These are phyloP conservation scores for Cadophora luteo-olivacea DNA, from an alignment of 2,329 filamentous ascomycete genomes.

Conservation along the genomic window DNA sequence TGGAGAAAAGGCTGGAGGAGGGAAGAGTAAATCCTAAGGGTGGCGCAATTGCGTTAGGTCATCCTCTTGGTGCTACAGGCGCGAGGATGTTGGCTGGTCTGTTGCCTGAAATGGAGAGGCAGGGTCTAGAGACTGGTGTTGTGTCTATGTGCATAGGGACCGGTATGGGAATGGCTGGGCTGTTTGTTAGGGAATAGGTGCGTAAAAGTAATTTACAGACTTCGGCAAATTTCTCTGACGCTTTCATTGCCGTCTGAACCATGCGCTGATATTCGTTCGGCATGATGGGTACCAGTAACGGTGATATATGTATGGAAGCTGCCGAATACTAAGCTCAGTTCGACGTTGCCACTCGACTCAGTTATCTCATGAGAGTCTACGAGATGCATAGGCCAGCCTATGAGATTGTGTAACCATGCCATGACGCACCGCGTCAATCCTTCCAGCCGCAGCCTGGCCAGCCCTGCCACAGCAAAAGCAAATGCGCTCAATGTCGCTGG, in stretches of 20 bases:
- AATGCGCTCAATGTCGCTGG: too few species aligned
- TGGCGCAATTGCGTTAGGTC: conserved; percentile 91
- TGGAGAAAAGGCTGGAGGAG: conserved; percentile 66
- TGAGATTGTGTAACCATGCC: too few species aligned
- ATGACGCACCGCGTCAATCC: too few species aligned
- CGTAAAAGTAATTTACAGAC: not conserved
- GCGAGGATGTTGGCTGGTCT: conserved; percentile 74
- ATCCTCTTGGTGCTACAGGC: conserved; percentile 88
- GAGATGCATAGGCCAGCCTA: too few species aligned
- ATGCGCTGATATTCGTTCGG: not conserved
- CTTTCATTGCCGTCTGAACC: not conserved
- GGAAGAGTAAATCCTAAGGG: conserved; percentile 88
- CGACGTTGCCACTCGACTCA: too few species aligned
- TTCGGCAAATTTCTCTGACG: not conserved
- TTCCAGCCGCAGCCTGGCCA: too few species aligned
- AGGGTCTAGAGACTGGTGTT: conserved; percentile 77
- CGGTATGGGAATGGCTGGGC: conserved; percentile 77
- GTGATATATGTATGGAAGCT: too few species aligned
- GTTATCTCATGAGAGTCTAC: too few species aligned
- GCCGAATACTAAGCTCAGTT: too few species aligned
- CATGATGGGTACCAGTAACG: too few species aligned
- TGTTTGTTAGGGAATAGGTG: conserved; percentile 68
- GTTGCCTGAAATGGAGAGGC: conserved; percentile 71
- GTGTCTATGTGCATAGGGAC: conserved; percentile 91
- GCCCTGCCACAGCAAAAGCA: too few species aligned